Conservation (phyloP, 306 rosid species). For the Gastrolobium villosum region DNA sequence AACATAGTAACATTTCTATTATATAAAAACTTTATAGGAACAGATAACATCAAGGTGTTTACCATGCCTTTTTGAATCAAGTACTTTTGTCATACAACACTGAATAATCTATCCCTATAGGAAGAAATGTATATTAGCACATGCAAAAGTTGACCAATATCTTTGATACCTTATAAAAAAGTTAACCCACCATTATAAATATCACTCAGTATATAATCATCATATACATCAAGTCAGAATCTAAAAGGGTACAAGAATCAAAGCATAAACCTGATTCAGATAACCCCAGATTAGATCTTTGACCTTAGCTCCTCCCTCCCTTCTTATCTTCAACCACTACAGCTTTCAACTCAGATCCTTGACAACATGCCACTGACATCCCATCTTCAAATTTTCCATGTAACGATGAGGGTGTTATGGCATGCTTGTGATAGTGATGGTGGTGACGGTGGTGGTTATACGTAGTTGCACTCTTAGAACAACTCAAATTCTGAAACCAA, state of each 20-base stretch:
- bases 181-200: neutral
- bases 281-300: constrained; percentile 36
- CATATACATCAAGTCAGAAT: neutral
- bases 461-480: neutral
- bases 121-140: neutral
- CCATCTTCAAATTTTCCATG: constrained; percentile 4
- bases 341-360: constrained; percentile 27
- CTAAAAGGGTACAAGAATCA: constrained; percentile 5
- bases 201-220: neutral
- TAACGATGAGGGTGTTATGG: neutral
- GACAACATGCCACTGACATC: constrained; percentile 16
- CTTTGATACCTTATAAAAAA: neutral
- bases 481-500: too few relatives aligned
- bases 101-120: neutral
- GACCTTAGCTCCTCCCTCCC: constrained; percentile 14
- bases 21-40: neutral
- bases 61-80: neutral
- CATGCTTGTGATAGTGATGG: neutral
- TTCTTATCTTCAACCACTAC: constrained; percentile 32
- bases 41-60: neutral
- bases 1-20: neutral
- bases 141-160: constrained; percentile 24
- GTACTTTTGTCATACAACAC: neutral
- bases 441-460: neutral
- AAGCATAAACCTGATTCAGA: constrained; percentile 13